Evolutionary conservation across 805 yeast species (phyloP), one percentile per base, ranked within the genome.

Genomic region (Sugiyamaella qingdaonensis): DNA sequence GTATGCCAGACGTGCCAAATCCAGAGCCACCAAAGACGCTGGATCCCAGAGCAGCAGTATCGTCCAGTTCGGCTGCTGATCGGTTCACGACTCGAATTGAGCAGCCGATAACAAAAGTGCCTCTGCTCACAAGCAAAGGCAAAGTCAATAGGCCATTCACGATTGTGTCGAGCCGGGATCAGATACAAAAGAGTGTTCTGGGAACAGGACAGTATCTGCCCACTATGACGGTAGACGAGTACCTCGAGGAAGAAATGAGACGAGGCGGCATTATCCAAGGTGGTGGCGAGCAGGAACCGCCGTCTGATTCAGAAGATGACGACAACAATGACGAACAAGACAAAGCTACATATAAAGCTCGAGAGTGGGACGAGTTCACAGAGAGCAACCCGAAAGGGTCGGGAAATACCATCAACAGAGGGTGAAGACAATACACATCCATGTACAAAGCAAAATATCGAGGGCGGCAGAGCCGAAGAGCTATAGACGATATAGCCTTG

Each of bases 151-250:
- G 86, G 60, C 97, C 97, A 10, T 94, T 92, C 68, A 86, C 92
- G 0, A 76, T 92, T 14, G 80, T 82, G 11, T 73, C 64, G 3
- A 52, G 66, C 2, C 77, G 81, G 54, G 81, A 80, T 35, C 80
- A 84, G 45, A 59, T 88, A 14, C 73, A 77, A 53, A 71, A 75
- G 32, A 80, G 84, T 61, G 97, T 91, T 0, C 82, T 80, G 60
- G 97, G 97, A 1, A 88, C 95, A 1, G 99, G 97, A 0, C 97
- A 94, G 69, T 82, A 78, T 24, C 75, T 92, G 29, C 99, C 99
- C 1, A 88, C 97, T 0, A 88, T 94, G 94, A 75, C 96, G 0
- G 90, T 94, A 0, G 99, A 94, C 58, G 97, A 94, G 61, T 84
- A 86, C 56, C 73, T 94, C 49, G 95, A 90, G 46, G 82, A 88